Base-by-base conservation (phyloP, 2,329 filamentous ascomycete genomes). In the Aspergillus aculeatinus region DNA sequence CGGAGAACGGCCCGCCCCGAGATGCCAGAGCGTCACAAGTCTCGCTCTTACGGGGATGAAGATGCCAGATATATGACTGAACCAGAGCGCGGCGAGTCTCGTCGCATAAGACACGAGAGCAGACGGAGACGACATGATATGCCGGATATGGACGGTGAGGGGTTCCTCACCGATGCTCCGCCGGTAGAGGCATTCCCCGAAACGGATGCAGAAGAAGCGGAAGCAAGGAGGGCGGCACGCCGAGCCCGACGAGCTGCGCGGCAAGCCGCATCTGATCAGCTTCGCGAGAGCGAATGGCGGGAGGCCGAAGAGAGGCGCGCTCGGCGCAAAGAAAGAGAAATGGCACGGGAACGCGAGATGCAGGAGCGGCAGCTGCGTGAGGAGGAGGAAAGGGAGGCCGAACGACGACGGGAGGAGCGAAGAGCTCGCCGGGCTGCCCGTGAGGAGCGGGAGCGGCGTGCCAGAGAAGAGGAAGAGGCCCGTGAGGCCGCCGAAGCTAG, bases 141-240 rank as follows among this genome's bases (percentile, higher is more conserved):
- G 49, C 75, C 80, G 4, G 85, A 83, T 44, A 79, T 76, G 7
- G 82, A 81, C 59, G 77, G 73, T 47, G 84, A 85, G 44, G 81
- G 73, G 3, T 73, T 77, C 53, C 72, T 70, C 3, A 76, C 76
- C 2, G 77, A 79, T 14, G 82, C 82, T 29, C 76, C 72, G 10
- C 73, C 76, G 6, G 77, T 55, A 4, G 69, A 58, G 16, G 69
- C 65, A 5, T 66, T 63, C 39, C 65, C 63, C 7, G 70, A 80
- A 59, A 78, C 74, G 33, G 80, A 81, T 44, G 74, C 67, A 25
- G 79, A 79, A 56, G 78, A 82, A 3, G 85, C 87, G 16, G 88
- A 90, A 71, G 85, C 83, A 23, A 83, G 86, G 51, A 83, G 82
- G 49, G 85, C 85, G 31, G 86, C 86, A 59, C 85, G 88, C n/a